A percentile compares a stretch with the other conserved stretches of the same genome.
Evolutionary conservation across 176 grass and related monocot genomes (phyloP).

Genomic region (Tillandsia leiboldiana): DNA sequence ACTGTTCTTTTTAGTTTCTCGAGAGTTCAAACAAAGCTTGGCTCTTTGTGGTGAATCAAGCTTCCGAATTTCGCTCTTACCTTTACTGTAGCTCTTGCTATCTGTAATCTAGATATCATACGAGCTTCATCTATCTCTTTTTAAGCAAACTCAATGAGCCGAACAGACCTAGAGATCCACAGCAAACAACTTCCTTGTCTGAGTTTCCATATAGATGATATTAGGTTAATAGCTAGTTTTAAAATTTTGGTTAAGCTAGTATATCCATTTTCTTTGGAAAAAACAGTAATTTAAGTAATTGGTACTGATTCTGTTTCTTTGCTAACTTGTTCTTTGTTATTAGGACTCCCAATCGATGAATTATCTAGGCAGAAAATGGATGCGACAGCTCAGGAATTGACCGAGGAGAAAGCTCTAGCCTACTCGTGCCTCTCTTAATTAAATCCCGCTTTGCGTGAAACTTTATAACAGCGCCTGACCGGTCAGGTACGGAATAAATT

Average conservation of each 20-base stretch:
- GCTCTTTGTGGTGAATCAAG: too few species aligned
- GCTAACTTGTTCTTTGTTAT: conserved; percentile 6
- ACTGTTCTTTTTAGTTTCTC: too few species aligned
- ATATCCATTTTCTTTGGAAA: neutral
- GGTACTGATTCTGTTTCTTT: neutral
- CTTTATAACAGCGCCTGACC: neutral
- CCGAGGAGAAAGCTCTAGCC: conserved; percentile 84
- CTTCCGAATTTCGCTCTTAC: too few species aligned
- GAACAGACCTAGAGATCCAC: too few species aligned
- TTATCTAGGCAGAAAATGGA: conserved; percentile 94
- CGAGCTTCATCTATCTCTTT: too few species aligned
- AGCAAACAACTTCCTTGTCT: too few species aligned
- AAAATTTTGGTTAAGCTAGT: neutral
- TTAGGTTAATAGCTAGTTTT: too few species aligned
- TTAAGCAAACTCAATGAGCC: too few species aligned
- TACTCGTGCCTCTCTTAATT: conserved; percentile 80
- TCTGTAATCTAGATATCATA: too few species aligned
- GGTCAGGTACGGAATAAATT: conserved; percentile 41
- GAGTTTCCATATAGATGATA: too few species aligned
- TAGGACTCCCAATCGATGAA: conserved; percentile 77
- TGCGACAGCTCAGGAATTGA: conserved; percentile 65
- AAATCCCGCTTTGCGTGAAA: neutral
- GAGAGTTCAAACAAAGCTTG: too few species aligned
- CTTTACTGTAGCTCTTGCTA: too few species aligned
- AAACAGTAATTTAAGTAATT: neutral